Evolutionary conservation across 2,329 filamentous ascomycete genomes (phyloP), one percentile per base, ranked within the genome.

Genomic region (Myriosclerotinia duriaeana): DNA sequence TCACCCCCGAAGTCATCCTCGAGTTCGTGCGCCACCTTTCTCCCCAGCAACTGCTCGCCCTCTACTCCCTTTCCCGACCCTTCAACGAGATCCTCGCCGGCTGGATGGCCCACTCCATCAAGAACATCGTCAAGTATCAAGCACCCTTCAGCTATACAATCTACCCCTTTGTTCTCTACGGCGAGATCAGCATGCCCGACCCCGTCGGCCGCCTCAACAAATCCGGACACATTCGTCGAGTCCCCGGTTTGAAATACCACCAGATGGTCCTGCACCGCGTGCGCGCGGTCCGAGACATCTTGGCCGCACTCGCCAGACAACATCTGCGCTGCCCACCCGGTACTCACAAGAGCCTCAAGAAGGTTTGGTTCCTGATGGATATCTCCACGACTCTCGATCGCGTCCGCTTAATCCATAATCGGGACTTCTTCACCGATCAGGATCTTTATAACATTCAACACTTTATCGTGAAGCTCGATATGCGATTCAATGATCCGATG

Each of bases 331-430:
- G 87, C 63, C 88, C 88, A 0, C 59, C 69, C 0, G 75, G 76
- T 36, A 84, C 83, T 69, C 74, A 79, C 60, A 61, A 72, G 14
- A 80, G 82, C 1, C 77, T 90, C 55, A 81, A 86, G 72, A 90
- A 90, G 73, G 79, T 92, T 22, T 95, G 92, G 92, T 82, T 90
- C 62, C 74, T 91, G 44, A 86, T 92, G 80, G 90, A 93, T 72
- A 78, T 88, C 5, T 79, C 84, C 0, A 86, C 85, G 17, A 88
- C 82, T 60, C 72, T 70, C 0, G 79, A 83, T 17, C 85, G 91
- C 0, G 77, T 81, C 7, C 79, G 79, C 1, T 78, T 89, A 7
- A 76, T 92, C 6, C 79, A 79, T 40, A 85, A 85, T 74, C 63
- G 64, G 12, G 70, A 73, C 0, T 79, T 88, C 58, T 89, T 89